Conservation (phyloP, 2,329 filamentous ascomycete genomes). For the Xylariomycetidae sp. region DNA sequence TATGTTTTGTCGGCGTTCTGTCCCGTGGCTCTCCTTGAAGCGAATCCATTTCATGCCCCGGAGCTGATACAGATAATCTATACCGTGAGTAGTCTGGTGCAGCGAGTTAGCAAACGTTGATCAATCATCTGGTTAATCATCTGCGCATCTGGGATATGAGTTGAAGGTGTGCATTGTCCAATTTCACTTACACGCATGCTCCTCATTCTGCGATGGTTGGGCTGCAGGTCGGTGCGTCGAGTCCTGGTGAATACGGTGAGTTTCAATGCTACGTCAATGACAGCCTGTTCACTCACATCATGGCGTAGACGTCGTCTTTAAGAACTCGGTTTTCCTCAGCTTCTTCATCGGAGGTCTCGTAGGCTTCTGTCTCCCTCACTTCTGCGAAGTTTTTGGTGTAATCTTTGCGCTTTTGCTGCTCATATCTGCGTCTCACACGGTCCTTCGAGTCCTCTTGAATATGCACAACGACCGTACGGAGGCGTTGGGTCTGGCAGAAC, state of each 20-base stretch:
- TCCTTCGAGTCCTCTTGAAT: constrained; percentile 30
- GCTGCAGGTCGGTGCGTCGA: constrained; percentile 30
- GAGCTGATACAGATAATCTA: constrained; percentile 39
- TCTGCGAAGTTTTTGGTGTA: constrained; percentile 7
- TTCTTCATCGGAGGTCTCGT: constrained; percentile 1
- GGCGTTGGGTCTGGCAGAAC: constrained; percentile 32
- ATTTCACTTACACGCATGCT: too few relatives aligned
- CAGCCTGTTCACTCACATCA: too few relatives aligned
- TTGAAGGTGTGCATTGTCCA: too few relatives aligned
- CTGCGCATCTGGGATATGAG: too few relatives aligned
- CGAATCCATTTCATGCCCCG: constrained; percentile 37
- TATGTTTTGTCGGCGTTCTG: constrained; percentile 11
- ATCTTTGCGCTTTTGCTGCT: constrained; percentile 17
- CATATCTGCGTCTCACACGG: constrained; percentile 33
- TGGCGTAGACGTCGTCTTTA: too few relatives aligned
- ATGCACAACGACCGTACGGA: constrained; percentile 37
- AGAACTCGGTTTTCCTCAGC: too few relatives aligned
- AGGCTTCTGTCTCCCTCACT: constrained; percentile 4
- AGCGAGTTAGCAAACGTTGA: too few relatives aligned
- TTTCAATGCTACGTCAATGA: too few relatives aligned
- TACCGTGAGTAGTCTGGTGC: constrained; percentile 39
- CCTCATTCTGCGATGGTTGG: constrained; percentile 33
- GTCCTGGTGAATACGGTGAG: too few relatives aligned
- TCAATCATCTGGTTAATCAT: too few relatives aligned
- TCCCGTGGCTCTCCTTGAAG: constrained; percentile 35